phyloP scores from a whole-genome alignment of 2,329 filamentous ascomycete genomes.

The Aspergillus intermedius region DNA sequence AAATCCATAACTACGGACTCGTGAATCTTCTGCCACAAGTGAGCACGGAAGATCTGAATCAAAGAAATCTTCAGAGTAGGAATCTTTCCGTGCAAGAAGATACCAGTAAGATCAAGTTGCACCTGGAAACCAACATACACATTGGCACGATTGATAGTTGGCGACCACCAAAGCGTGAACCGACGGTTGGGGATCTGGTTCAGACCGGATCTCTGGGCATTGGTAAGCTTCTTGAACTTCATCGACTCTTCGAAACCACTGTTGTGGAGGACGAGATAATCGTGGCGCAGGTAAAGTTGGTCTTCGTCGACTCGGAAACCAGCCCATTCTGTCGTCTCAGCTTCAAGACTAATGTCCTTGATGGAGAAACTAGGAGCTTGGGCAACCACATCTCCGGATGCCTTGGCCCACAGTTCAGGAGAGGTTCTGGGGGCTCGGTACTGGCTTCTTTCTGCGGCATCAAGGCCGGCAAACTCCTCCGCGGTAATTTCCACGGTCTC shows the following conservation, averaged over 20 bases:
- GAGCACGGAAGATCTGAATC: constrained; percentile 98
- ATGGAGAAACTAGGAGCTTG: constrained; percentile 34
- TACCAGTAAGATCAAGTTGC: constrained; percentile 92
- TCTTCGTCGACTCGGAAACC: constrained; percentile 48
- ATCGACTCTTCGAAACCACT: constrained; percentile 57
- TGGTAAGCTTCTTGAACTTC: constrained; percentile 99
- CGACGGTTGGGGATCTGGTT: constrained; percentile 98
- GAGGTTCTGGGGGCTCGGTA: constrained; percentile 29
- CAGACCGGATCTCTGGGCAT: constrained; percentile 90
- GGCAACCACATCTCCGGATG: constrained; percentile 14
- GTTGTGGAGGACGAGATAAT: constrained; percentile 44
- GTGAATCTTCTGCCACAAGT: constrained; percentile 99
- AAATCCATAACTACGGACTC: constrained; percentile 98
- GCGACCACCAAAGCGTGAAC: constrained; percentile 97
- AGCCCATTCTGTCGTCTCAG: constrained; percentile 42
- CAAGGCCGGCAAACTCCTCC: constrained; percentile 38
- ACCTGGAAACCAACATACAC: constrained; percentile 99
- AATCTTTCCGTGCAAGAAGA: constrained; percentile 98
- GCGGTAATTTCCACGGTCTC: constrained; percentile 45
- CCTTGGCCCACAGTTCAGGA: neutral
- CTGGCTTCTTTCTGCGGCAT: constrained; percentile 28
- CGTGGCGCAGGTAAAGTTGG: constrained; percentile 46
- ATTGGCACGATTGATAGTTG: constrained; percentile 88
- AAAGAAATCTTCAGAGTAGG: constrained; percentile 95
- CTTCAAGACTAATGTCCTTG: constrained; percentile 39